Evolutionary conservation across 2,329 filamentous ascomycete species (phyloP).

Genomic region (Colletotrichum euphorbiae): DNA sequence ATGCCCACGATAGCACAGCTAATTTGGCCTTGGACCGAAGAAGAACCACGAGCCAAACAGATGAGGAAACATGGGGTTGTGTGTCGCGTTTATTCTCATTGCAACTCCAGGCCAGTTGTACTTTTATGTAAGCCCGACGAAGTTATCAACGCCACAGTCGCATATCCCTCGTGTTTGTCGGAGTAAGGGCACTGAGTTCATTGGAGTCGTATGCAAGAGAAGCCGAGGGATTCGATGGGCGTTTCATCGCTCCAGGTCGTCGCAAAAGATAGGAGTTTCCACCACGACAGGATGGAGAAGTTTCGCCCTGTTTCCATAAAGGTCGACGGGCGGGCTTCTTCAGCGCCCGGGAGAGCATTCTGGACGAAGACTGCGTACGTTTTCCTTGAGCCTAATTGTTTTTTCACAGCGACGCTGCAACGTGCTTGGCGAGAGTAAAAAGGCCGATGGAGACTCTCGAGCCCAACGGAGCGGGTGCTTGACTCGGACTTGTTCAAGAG

Average conservation of each 20-base stretch:
- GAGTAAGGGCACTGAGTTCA: neutral
- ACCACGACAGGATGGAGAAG: constrained; percentile 4
- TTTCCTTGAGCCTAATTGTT: neutral
- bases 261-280: constrained; percentile 2
- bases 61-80: neutral
- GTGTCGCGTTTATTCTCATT: neutral
- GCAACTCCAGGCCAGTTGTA: neutral
- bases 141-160: neutral
- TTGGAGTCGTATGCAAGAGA: neutral
- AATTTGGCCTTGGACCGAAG: constrained; percentile 15
- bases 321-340: constrained; percentile 7
- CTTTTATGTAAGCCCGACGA: neutral
- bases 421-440: neutral
- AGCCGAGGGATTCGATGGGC: constrained; percentile 3
- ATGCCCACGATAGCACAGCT: neutral
- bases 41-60: neutral
- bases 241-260: constrained; percentile 28
- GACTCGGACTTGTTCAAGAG: constrained; percentile 6
- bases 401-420: neutral
- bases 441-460: neutral
- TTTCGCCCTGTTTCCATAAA: neutral
- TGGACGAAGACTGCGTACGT: neutral
- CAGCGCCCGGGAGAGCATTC: neutral
- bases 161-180: neutral
- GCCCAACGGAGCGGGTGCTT: constrained; percentile 9